Conservation (phyloP, 768 basidiomycete species). For the Xerocomus potaroensis region DNA sequence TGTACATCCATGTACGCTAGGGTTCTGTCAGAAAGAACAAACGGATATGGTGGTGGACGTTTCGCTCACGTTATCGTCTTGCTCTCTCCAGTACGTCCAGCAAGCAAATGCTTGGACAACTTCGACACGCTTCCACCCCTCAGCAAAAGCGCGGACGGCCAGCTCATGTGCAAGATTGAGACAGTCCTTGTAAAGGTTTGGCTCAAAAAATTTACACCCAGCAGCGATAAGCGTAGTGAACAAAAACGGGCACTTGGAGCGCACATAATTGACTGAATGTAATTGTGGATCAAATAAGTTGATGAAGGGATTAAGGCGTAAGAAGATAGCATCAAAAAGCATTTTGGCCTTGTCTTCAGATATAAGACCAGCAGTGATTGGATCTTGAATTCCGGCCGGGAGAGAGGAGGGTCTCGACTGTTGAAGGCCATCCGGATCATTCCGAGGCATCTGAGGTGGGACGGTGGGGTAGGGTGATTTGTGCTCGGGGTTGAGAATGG, state of each 20-base stretch:
- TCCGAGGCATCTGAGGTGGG: slow-evolving; percentile 29
- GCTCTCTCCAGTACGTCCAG: slow-evolving; percentile 86
- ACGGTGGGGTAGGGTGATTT: slow-evolving; percentile 36
- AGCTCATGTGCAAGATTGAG: slow-evolving; percentile 71
- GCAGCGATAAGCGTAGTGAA: slow-evolving; percentile 84
- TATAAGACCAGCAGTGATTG: slow-evolving; percentile 67
- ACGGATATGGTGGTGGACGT: not conserved
- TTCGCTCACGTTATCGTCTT: slow-evolving; percentile 68
- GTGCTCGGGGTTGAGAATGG: slow-evolving; percentile 71
- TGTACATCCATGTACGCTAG: slow-evolving; percentile 82
- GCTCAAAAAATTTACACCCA: slow-evolving; percentile 78
- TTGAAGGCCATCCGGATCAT: slow-evolving; percentile 36
- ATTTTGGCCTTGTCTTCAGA: slow-evolving; percentile 64
- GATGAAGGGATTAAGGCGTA: slow-evolving; percentile 85
- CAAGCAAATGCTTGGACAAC: slow-evolving; percentile 88
- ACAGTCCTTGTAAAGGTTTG: slow-evolving; percentile 60
- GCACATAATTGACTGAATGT: slow-evolving; percentile 77
- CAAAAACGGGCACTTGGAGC: slow-evolving; percentile 73
- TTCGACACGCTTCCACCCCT: slow-evolving; percentile 78
- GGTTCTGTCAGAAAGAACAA: slow-evolving; percentile 13
- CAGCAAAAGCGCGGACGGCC: slow-evolving; percentile 72
- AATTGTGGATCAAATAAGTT: slow-evolving; percentile 85
- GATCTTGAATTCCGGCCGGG: slow-evolving; percentile 51
- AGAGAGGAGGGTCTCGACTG: slow-evolving; percentile 32
- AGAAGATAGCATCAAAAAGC: slow-evolving; percentile 74